Evolutionary conservation across 495 filamentous ascomycete genomes (phyloP), one percentile per base, ranked within the genome.

Genomic region (Pyrenula massariospora): DNA sequence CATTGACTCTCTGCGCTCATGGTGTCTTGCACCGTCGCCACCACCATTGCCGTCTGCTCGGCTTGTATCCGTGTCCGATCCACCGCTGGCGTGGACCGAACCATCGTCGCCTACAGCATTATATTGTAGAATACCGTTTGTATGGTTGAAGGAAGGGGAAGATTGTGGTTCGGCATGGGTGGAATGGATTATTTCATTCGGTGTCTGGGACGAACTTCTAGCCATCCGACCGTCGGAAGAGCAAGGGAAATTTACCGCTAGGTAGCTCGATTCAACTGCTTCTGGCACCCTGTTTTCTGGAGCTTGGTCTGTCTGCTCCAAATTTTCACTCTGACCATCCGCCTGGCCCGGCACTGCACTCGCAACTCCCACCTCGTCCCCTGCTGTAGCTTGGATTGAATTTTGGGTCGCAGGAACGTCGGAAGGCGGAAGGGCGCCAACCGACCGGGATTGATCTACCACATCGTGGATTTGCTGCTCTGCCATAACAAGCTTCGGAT

Each of bases 371-470:
- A 70, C 76, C 67, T 68, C 72, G 76, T 80, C 79, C 74, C 73
- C 70, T 73, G 69, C 74, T 74, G 80, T 76, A 80, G 74, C 58
- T 66, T 56, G 58, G 58, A 70, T 74, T 71, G 73, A 77, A 69
- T 71, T 77, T 66, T 72, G 76, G 75, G 75, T 82, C 80, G 77
- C 83, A 84, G 78, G 73, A 78, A 78, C 83, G 80, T 82, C 84
- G 81, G 82, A 82, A 74, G 79, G 78, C 82, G 81, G 83, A 71
- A 70, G 65, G 67, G 81, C 81, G 81, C 84, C 81, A 77, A 82
- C 80, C 84, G 83, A 86, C 84, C 74, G 75, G 75, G 77, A 78
- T 81, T 84, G 74, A 76, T 84, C 79, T 85, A 86, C 84, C 84
- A 87, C 84, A 87, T 87, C 79, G 75, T 83, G 82, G 77, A 69